Evolutionary conservation across 768 basidiomycete species (phyloP).

Genomic region (Mycena olivaceomarginata): DNA sequence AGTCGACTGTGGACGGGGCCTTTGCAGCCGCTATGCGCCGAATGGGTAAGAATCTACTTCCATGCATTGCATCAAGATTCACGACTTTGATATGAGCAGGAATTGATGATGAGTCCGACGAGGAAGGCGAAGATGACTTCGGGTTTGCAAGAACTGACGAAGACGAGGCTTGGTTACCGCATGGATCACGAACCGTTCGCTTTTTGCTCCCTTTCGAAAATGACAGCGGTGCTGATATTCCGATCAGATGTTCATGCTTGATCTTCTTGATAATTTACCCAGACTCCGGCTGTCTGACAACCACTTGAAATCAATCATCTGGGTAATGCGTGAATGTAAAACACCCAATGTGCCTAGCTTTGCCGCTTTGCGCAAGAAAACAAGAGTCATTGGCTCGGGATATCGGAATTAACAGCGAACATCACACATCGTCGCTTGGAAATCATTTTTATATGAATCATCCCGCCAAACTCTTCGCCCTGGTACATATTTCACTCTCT

Average conservation of each 20-base stretch:
- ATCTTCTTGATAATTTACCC: constrained; percentile 56
- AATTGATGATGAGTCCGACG: constrained; percentile 23
- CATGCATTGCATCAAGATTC: background rate
- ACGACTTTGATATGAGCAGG: background rate
- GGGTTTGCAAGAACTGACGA: background rate
- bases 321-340: constrained; percentile 55
- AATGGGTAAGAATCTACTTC: constrained; percentile 1
- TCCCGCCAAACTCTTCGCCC: constrained; percentile 33
- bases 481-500: constrained; percentile 17
- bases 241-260: constrained; percentile 47
- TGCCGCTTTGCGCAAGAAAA: constrained; percentile 44
- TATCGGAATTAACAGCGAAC: background rate
- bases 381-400: constrained; percentile 47
- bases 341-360: constrained; percentile 56
- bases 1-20: constrained; percentile 9
- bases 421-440: constrained; percentile 47
- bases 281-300: constrained; percentile 55
- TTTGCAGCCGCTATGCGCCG: constrained; percentile 11
- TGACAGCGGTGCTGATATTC: background rate
- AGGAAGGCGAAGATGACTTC: constrained; percentile 18
- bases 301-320: constrained; percentile 54
- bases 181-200: constrained; percentile 21
- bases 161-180: background rate
- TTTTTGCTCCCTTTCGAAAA: background rate
- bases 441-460: constrained; percentile 56